phyloP scores from a whole-genome alignment of 2,329 filamentous ascomycete species.

The Zymoseptoria crescenta region DNA sequence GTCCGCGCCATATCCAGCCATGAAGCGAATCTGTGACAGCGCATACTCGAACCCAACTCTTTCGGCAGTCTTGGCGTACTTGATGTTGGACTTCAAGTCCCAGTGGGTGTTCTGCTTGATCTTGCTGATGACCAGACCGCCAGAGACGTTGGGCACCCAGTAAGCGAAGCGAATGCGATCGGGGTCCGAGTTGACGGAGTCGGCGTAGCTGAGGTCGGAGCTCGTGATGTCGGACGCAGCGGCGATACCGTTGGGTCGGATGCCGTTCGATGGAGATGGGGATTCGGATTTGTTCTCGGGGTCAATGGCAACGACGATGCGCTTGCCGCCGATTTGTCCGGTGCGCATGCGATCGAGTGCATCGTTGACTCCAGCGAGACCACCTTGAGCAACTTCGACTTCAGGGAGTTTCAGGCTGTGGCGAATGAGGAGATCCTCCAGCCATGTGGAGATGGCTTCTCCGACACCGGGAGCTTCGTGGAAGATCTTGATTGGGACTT shows the following conservation, averaged over 20 bases:
- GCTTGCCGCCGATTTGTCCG: constrained; percentile 59
- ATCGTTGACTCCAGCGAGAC: constrained; percentile 58
- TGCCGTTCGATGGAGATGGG: constrained; percentile 6
- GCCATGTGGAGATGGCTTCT: constrained; percentile 55
- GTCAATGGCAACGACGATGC: constrained; percentile 51
- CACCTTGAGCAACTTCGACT: constrained; percentile 56
- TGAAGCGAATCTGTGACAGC: constrained; percentile 47
- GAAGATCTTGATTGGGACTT: constrained; percentile 68
- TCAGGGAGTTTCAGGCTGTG: constrained; percentile 52
- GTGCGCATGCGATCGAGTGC: constrained; percentile 59
- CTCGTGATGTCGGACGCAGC: constrained; percentile 6
- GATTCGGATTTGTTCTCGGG: constrained; percentile 13
- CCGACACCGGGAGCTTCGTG: constrained; percentile 60
- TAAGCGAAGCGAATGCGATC: constrained; percentile 43
- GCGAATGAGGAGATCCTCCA: constrained; percentile 55
- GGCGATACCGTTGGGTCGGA: constrained; percentile 13
- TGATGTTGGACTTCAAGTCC: constrained; percentile 43
- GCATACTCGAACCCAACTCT: constrained; percentile 45
- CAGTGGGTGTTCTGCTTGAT: constrained; percentile 44
- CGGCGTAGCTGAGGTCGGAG: constrained; percentile 27
- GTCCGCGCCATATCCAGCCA: constrained; percentile 37
- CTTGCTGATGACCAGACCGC: constrained; percentile 46
- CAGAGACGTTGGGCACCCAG: constrained; percentile 49
- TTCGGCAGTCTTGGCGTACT: constrained; percentile 45
- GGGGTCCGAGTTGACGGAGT: constrained; percentile 37